Conservation (phyloP, 2,329 filamentous ascomycete species). For the Periconia digitata region DNA sequence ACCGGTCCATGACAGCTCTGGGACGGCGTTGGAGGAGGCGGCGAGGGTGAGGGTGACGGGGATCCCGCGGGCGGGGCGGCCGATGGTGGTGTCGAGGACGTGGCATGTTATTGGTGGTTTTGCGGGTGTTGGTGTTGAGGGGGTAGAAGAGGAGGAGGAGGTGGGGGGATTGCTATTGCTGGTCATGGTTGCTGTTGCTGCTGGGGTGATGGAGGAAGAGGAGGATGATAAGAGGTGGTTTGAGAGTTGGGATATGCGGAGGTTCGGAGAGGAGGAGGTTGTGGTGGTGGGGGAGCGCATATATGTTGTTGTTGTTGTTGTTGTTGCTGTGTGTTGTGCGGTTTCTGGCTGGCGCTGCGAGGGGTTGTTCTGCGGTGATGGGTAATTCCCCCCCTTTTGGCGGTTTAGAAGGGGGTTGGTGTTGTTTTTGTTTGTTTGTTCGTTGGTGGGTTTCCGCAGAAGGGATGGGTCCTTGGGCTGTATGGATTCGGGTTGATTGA, state of each 20-base stretch:
- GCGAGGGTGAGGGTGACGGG: conserved; percentile 63
- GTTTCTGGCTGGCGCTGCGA: too few species aligned
- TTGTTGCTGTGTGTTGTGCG: background rate
- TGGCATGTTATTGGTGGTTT: conserved; percentile 75
- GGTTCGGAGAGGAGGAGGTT: background rate
- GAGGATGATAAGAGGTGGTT: conserved; percentile 15
- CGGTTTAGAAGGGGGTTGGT: too few species aligned
- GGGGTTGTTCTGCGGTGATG: too few species aligned
- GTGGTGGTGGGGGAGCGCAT: background rate
- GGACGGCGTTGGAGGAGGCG: conserved; percentile 30
- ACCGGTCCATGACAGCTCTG: conserved; percentile 60
- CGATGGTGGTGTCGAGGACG: conserved; percentile 78
- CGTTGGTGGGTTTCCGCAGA: too few species aligned
- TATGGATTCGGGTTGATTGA: too few species aligned
- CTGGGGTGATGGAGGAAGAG: conserved; percentile 3
- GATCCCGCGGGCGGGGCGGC: conserved; percentile 67
- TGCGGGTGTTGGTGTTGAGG: conserved; percentile 11
- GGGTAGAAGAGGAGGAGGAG: conserved; percentile 1
- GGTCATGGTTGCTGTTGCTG: conserved; percentile 11
- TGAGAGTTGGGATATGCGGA: conserved; percentile 23
- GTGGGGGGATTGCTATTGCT: too few species aligned
- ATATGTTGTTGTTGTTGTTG: background rate
- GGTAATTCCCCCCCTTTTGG: too few species aligned
- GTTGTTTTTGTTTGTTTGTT: too few species aligned
- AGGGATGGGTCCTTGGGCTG: too few species aligned